Base-by-base conservation (phyloP, 2,329 filamentous ascomycete species). In the Pyrenochaeta sp. region DNA sequence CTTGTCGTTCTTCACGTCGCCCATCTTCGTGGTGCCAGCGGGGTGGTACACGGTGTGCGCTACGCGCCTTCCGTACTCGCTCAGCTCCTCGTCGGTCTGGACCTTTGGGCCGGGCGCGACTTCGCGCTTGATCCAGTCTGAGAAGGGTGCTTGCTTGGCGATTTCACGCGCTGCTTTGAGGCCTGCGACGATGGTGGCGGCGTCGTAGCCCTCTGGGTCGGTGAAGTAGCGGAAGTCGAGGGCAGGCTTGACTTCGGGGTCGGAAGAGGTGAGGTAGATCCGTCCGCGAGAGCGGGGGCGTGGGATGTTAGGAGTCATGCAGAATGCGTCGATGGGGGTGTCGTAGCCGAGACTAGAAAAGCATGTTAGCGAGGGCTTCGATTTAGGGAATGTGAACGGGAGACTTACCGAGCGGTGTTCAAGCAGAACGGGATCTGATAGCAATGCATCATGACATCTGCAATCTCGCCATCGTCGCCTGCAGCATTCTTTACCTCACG, bases 391-490 rank as follows among this genome's bases (percentile, higher is more conserved):
- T 25, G 15, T 22, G 13, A 36, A 50, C 5, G 34, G 30, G 10
- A 32, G 48, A 45, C 71, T 65, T 74, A 78, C 76, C 91, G 88
- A 54, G 85, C 81, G 1, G 92, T 97, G 84, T 96, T 96, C 67
- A 93, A 87, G 62, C 89, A 91, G 80, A 96, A 96, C 52, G 92
- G 92, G 67, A 96, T 96, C 80, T 96, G 93, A 83, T 96, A 96
- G 85, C 92, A 96, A 82, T 96, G 92, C 90, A 95, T 95, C 93
- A 96, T 96, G 72, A 96, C 81, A 73, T 97, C 93, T 63, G 90
- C 91, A 54, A 91, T 89, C 61, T 90, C 86, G 51, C 90, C 90
- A 68, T 96, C 92, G 1, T 81, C 80, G 55, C 86, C 86, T 3
- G 84, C 86, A 2, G 91, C 90, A 72, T 93, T 88, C 68, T 86